These are phyloP conservation scores for Thielaviopsis punctulata DNA, from an alignment of 2,329 filamentous ascomycete species.

Conservation along the genomic window DNA sequence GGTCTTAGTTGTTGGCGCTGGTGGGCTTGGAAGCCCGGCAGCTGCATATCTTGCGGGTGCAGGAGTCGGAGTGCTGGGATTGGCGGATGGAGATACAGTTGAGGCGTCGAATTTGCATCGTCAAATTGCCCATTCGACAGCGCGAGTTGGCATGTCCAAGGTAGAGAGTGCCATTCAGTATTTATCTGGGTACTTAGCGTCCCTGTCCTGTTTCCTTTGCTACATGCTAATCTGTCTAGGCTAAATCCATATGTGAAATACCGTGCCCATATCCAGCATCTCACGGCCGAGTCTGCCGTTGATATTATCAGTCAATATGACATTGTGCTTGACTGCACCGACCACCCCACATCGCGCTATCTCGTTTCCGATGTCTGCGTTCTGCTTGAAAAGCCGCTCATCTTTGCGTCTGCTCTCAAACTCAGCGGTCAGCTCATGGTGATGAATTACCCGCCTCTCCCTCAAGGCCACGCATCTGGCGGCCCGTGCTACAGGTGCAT, in stretches of 20 bases:
- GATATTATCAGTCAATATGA: slow-evolving; percentile 56
- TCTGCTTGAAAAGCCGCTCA: slow-evolving; percentile 57
- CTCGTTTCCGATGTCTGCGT: slow-evolving; percentile 84
- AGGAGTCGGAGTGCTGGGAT: slow-evolving; percentile 64
- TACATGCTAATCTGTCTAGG: slow-evolving; percentile 21
- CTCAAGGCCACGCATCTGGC: slow-evolving; percentile 35
- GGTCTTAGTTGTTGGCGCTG: slow-evolving; percentile 71
- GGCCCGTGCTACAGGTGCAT: slow-evolving; percentile 90
- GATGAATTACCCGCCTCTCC: slow-evolving; percentile 60
- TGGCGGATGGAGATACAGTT: slow-evolving; percentile 77
- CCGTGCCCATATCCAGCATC: slow-evolving; percentile 41
- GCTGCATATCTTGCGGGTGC: slow-evolving; percentile 85
- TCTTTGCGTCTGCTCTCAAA: slow-evolving; percentile 78
- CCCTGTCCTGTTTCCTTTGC: neutral
- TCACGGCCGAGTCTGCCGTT: slow-evolving; percentile 52
- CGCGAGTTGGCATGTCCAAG: slow-evolving; percentile 57
- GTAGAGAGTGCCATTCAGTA: slow-evolving; percentile 57
- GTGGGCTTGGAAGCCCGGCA: slow-evolving; percentile 81
- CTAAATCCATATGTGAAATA: slow-evolving; percentile 59
- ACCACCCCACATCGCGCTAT: slow-evolving; percentile 81
- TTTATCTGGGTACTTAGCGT: slow-evolving; percentile 32
- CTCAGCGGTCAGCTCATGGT: slow-evolving; percentile 82
- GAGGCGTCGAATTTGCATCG: slow-evolving; percentile 85
- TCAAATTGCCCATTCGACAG: slow-evolving; percentile 65
- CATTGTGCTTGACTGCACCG: slow-evolving; percentile 83